Evolutionary conservation across 139 green algal genomes (phyloP).

Genomic region (Monoraphidium neglectum): DNA sequence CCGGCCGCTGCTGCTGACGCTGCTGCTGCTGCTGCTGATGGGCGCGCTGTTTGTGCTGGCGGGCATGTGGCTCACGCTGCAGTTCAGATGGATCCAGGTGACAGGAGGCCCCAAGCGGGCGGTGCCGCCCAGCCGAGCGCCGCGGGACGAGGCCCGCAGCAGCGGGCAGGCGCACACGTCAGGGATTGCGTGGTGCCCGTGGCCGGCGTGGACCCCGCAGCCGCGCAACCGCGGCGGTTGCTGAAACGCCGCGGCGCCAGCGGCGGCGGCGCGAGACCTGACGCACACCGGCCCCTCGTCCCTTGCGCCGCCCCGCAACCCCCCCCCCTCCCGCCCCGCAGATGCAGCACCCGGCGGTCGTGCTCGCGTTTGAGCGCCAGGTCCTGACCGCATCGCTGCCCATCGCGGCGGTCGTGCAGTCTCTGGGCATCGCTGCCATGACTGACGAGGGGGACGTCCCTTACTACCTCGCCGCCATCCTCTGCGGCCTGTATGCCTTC

Average conservation of each 20-base stretch:
- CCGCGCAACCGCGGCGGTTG: too few relatives aligned
- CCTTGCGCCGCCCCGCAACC: conserved; percentile 8
- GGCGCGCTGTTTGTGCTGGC: conserved; percentile 22
- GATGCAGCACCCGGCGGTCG: conserved; percentile 81
- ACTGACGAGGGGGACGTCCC: conserved; percentile 60
- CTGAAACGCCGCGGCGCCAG: too few relatives aligned
- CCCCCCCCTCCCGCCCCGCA: conserved; percentile 21
- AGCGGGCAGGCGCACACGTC: too few relatives aligned
- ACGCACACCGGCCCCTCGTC: too few relatives aligned
- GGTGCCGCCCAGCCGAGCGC: too few relatives aligned
- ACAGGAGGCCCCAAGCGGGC: conserved; percentile 10
- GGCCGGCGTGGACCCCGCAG: too few relatives aligned
- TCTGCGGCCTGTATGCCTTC: conserved; percentile 63
- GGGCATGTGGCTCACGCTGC: conserved; percentile 83
- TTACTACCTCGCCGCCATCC: conserved; percentile 81
- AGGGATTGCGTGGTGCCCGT: too few relatives aligned
- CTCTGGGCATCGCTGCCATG: conserved; percentile 53
- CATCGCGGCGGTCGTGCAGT: conserved; percentile 62
- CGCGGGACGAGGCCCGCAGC: too few relatives aligned
- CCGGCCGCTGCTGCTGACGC: conserved; percentile 30
- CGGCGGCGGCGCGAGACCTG: too few relatives aligned
- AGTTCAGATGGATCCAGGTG: conserved; percentile 86
- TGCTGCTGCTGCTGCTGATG: conserved; percentile 38
- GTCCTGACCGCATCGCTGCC: conserved; percentile 74
- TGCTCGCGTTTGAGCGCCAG: conserved; percentile 84